Base-by-base conservation (phyloP, 148 eudicot genomes). In the Dianthus caryophyllus region DNA sequence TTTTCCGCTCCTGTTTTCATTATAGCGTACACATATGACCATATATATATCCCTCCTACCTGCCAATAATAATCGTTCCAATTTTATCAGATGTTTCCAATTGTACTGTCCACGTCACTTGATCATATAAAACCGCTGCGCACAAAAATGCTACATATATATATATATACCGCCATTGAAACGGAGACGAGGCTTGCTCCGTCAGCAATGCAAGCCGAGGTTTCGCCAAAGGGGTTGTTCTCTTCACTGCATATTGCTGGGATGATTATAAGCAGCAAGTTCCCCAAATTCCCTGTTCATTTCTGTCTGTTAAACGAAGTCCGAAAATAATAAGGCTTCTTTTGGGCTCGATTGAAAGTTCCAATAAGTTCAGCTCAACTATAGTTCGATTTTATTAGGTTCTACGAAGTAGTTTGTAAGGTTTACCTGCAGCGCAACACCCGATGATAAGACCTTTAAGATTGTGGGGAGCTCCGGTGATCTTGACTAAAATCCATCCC, bases 341-440 rank as follows among this genome's bases (percentile, higher is more conserved):
- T n/a, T n/a, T n/a, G n/a, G n/a, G n/a, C n/a, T n/a, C n/a, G n/a
- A n/a, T n/a, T n/a, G n/a, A n/a, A n/a, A n/a, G n/a, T n/a, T n/a
- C n/a, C n/a, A n/a, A n/a, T n/a, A n/a, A n/a, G n/a, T n/a, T n/a
- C n/a, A n/a, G n/a, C n/a, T n/a, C n/a, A n/a, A n/a, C n/a, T n/a
- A n/a, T n/a, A n/a, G n/a, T n/a, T n/a, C n/a, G n/a, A n/a, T n/a
- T n/a, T n/a, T n/a, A n/a, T n/a, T n/a, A n/a, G n/a, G n/a, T n/a
- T n/a, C n/a, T n/a, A n/a, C n/a, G n/a, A n/a, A n/a, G n/a, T n/a
- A n/a, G n/a, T n/a, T n/a, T n/a, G n/a, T n/a, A n/a, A n/a, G n/a
- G n/a, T n/a, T n/a, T 33, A 86, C 90, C 90, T 65, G 90, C 90
- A 18, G 87, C 78, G 57, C 87, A 86, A 47, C 81, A 79, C 26